These are phyloP conservation scores for Benincasa hispida DNA, from an alignment of 306 rosid genomes.

Conservation along the genomic window DNA sequence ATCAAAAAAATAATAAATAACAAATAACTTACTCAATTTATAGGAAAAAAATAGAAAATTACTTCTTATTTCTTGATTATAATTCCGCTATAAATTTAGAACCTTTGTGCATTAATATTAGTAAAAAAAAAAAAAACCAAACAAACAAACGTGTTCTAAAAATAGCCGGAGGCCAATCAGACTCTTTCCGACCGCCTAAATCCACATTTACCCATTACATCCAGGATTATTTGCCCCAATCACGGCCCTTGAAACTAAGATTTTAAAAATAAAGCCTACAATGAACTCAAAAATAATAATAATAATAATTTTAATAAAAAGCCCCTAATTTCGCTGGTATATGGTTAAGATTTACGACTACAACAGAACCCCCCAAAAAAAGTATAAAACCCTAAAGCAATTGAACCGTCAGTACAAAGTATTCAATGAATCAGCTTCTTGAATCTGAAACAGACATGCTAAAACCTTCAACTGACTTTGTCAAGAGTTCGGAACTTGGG, in stretches of 20 bases:
- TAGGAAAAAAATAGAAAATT: too few species aligned
- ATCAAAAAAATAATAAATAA: not conserved
- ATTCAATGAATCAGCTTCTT: not conserved
- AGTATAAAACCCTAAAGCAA: not conserved
- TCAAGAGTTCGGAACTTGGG: not conserved
- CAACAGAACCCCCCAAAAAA: not conserved
- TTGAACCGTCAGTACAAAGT: not conserved
- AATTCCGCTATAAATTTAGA: not conserved
- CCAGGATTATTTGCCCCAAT: not conserved
- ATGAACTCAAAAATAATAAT: not conserved
- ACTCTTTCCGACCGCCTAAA: not conserved
- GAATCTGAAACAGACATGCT: not conserved
- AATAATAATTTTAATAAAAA: too few species aligned
- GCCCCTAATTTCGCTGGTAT: not conserved
- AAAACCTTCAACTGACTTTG: not conserved
- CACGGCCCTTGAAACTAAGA: not conserved
- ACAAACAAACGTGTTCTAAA: not conserved
- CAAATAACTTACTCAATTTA: not conserved
- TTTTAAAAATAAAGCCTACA: not conserved
- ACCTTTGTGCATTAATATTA: not conserved
- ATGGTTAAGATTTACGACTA: not conserved
- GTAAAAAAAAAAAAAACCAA: not conserved
- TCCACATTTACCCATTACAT: not conserved
- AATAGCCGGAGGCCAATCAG: not conserved
- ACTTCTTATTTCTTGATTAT: not conserved